These are phyloP conservation scores for Penicillium sp. DNA, from an alignment of 2,329 filamentous ascomycete species.

Conservation along the genomic window DNA sequence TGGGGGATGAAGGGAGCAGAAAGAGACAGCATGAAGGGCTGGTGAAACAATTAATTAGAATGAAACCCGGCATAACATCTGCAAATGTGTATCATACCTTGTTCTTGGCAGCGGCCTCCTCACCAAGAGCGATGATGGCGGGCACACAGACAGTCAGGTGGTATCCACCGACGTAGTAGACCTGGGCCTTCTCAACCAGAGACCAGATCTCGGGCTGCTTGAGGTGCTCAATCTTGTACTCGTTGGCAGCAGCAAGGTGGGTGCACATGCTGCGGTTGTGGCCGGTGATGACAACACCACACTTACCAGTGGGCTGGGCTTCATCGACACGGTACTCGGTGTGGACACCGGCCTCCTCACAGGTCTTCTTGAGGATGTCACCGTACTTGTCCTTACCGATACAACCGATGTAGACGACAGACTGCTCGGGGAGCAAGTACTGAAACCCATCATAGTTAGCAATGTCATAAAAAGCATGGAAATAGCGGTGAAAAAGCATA, in stretches of 20 bases:
- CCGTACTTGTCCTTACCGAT: constrained; percentile 96
- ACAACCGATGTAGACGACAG: constrained; percentile 89
- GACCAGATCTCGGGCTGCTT: constrained; percentile 90
- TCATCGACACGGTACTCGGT: constrained; percentile 94
- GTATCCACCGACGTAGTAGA: constrained; percentile 94
- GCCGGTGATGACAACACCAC: constrained; percentile 94
- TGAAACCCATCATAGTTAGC: constrained; percentile 33
- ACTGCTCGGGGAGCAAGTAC: constrained; percentile 90
- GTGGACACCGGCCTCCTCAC: constrained; percentile 82
- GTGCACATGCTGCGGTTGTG: constrained; percentile 95
- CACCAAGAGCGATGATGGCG: constrained; percentile 84
- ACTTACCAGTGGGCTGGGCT: constrained; percentile 82
- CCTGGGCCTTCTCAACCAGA: constrained; percentile 82
- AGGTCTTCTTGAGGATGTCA: constrained; percentile 81
- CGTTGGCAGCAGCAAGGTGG: constrained; percentile 92
- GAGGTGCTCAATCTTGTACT: constrained; percentile 93
- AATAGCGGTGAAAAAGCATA: constrained; percentile 31
- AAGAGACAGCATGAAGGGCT: constrained; percentile 82
- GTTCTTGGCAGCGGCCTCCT: constrained; percentile 84
- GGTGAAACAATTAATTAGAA: constrained; percentile 6
- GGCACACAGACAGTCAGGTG: constrained; percentile 95
- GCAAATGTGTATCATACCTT: constrained; percentile 59
- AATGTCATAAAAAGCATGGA: not conserved
- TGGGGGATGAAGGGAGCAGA: constrained; percentile 94
- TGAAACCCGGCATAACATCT: not conserved